Evolutionary conservation across 257 asterid genomes (phyloP), one percentile per base, ranked within the genome.

Genomic region (Solanum sejunctum): DNA sequence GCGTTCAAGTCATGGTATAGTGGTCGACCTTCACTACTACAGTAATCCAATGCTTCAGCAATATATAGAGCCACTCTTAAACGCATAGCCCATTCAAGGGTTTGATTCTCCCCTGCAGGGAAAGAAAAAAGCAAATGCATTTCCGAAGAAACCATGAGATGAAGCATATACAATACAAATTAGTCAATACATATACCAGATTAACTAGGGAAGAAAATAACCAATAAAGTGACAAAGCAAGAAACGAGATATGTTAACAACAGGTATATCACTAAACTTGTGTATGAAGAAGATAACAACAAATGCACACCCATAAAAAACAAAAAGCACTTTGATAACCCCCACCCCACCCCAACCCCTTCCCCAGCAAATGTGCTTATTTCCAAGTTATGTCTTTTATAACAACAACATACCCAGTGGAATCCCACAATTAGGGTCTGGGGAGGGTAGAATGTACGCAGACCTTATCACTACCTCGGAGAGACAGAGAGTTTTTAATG

Each of bases 51-150:
- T 79, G 99, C 98, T 92, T 96, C 99, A 84, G 98, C 98, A 83
- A 96, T 95, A 88, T 92, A 93, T 60, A 96, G 84, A 89, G 99
- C 99, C 86, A 96, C 99, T 87, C 99, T 89, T 81, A 96, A 84
- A 54, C 99, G 98, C 99, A 96, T 92, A n/a, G 98, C 98, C 98
- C 98, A 96, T 90, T 93, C 98, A 70, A 94, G 97, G 84, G 99
- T 96, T 88, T 95, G 99, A 89, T 92, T 94, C 90, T 96, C 99
- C 97, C 98, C 99, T 94, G 91, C 84, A 39, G 67, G 85, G 83
- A 84, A 85, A 15, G 47, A 39, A 84, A 41, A 21, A 84, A 58
- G 41, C 7, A 55, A 83, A 54, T 21, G 55, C 36, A 58, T 13
- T 73, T 43, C 47, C 52, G 1, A 20, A 49, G 52, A 69, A 23